Evolutionary conservation across 1,284 basidiomycete species (phyloP).

Genomic region (Tylopilus orsonianus): DNA sequence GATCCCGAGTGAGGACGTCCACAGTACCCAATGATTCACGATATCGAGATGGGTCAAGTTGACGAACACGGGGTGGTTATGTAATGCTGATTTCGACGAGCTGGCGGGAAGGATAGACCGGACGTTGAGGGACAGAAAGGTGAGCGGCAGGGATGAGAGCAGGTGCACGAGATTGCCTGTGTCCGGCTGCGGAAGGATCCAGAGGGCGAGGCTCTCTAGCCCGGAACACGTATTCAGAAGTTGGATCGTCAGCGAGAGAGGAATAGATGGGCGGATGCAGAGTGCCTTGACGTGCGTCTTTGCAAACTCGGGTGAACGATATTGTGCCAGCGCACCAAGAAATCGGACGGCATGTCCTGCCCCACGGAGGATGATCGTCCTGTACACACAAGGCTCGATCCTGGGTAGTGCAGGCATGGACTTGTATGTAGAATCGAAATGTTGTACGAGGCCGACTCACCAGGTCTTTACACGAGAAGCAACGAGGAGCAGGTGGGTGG

Average conservation of each 20-base stretch:
- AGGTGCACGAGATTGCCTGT: background rate
- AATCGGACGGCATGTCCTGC: slow-evolving; percentile 9
- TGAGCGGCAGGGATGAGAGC: slow-evolving; percentile 15
- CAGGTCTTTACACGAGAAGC: slow-evolving; percentile 18
- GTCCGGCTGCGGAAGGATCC: slow-evolving; percentile 9
- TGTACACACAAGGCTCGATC: slow-evolving; percentile 21
- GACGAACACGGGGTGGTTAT: slow-evolving; percentile 12
- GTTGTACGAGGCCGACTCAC: slow-evolving; percentile 7
- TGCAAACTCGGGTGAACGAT: slow-evolving; percentile 13
- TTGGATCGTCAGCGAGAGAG: background rate
- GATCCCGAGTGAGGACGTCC: slow-evolving; percentile 19
- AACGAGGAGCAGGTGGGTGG: slow-evolving; percentile 16
- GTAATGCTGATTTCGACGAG: background rate
- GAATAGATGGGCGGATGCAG: slow-evolving; percentile 15
- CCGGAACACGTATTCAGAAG: slow-evolving; percentile 18
- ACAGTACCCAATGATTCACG: slow-evolving; percentile 22
- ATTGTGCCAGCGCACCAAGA: slow-evolving; percentile 2
- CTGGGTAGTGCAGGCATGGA: slow-evolving; percentile 4
- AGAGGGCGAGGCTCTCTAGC: slow-evolving; percentile 22
- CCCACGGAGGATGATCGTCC: slow-evolving; percentile 12
- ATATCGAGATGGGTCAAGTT: slow-evolving; percentile 24
- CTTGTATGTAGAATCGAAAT: background rate
- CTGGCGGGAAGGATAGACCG: background rate
- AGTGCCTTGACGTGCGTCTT: slow-evolving; percentile 13
- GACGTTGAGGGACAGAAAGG: slow-evolving; percentile 17